Evolutionary conservation across 164 flowering plant genomes (phyloP).

Genomic region (Nelumbo lutea): DNA sequence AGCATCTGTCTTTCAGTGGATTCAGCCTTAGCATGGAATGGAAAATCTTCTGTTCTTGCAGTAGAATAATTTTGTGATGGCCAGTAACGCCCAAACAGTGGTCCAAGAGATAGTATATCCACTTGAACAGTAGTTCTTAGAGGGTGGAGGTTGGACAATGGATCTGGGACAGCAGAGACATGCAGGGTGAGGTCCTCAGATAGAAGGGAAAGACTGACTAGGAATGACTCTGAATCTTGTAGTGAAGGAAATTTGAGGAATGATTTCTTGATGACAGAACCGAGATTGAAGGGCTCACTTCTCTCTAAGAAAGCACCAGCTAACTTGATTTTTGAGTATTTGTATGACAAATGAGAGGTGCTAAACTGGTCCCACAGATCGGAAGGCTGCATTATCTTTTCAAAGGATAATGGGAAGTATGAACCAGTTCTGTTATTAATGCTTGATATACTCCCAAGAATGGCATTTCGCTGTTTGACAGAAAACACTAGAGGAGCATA

Average conservation of each 20-base stretch:
- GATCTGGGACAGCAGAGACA: constrained; percentile 40
- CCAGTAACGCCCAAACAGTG: constrained; percentile 62
- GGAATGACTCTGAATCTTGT: constrained; percentile 32
- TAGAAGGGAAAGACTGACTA: constrained; percentile 50
- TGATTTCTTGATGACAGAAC: constrained; percentile 57
- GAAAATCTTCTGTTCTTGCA: constrained; percentile 19
- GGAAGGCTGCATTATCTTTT: constrained; percentile 39
- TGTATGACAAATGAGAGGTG: constrained; percentile 38
- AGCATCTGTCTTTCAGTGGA: constrained; percentile 71
- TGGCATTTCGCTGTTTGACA: constrained; percentile 61
- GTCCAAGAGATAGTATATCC: constrained; percentile 66
- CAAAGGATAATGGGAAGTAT: constrained; percentile 63
- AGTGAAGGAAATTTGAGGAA: constrained; percentile 57
- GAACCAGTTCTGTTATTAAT: constrained; percentile 21
- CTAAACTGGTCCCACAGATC: constrained; percentile 48
- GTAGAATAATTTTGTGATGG: constrained; percentile 22
- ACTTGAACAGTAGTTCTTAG: constrained; percentile 37
- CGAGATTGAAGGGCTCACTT: constrained; percentile 52
- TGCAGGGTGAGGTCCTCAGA: constrained; percentile 75
- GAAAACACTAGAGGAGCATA: constrained; percentile 65
- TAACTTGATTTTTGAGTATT: constrained; percentile 45
- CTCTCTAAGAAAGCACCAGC: constrained; percentile 62
- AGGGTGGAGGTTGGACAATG: constrained; percentile 21
- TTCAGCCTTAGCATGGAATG: constrained; percentile 37
- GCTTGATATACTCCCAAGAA: constrained; percentile 60